A percentile compares a stretch with the other conserved stretches of the same genome.
Conservation (phyloP, 768 basidiomycete genomes). For the Gyrodon lividus region DNA sequence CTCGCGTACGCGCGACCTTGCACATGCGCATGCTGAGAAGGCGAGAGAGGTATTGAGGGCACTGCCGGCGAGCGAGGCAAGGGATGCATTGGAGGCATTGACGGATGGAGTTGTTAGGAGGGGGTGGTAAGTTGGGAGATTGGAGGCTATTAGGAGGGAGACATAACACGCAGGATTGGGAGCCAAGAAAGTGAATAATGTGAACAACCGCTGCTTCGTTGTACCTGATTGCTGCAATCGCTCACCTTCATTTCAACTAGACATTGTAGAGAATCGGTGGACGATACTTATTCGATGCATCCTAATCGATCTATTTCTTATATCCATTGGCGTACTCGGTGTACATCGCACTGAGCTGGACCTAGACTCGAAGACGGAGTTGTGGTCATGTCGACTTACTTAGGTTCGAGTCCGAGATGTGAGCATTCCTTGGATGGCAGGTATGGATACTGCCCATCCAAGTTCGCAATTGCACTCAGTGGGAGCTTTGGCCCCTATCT, state of each 20-base stretch:
- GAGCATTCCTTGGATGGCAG: no score
- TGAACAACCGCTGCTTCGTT: neutral
- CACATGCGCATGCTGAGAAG: slow-evolving; percentile 68
- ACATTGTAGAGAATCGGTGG: slow-evolving; percentile 1
- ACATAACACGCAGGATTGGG: neutral
- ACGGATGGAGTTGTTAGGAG: slow-evolving; percentile 66
- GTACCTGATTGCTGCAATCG: neutral
- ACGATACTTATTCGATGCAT: slow-evolving; percentile 4
- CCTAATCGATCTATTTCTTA: neutral
- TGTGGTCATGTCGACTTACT: neutral
- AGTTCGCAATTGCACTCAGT: no score
- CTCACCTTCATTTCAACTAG: neutral
- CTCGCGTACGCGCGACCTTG: slow-evolving; percentile 75
- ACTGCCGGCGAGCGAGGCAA: slow-evolving; percentile 82
- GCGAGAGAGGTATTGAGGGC: slow-evolving; percentile 66
- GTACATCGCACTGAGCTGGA: neutral
- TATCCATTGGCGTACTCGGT: neutral
- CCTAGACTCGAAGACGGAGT: neutral
- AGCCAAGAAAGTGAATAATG: slow-evolving; percentile 1
- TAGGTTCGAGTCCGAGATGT: no score
- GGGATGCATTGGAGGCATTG: slow-evolving; percentile 69
- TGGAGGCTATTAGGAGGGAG: neutral
- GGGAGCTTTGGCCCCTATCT: no score
- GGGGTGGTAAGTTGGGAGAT: slow-evolving; percentile 38
- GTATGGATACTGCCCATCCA: no score